Evolutionary conservation across 73 alveolate genomes (phyloP).

Genomic region (Paramecium primaurelia): DNA sequence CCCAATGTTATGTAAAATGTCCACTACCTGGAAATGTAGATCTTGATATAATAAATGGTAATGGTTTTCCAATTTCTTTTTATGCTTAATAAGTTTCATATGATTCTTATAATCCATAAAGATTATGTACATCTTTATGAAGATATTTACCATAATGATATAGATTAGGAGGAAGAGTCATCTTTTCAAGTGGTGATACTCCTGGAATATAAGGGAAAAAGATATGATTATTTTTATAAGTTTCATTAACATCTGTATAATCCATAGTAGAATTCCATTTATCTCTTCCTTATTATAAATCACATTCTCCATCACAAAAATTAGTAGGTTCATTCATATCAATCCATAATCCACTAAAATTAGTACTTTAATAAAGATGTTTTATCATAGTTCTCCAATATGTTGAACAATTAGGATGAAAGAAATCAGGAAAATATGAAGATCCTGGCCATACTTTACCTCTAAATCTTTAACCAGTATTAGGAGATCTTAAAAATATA

Average conservation of each 20-base stretch:
- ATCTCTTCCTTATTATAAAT: background rate
- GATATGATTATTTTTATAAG: background rate
- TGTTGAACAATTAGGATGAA: slow-evolving; percentile 69
- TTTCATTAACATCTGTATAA: background rate
- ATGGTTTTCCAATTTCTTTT: slow-evolving; percentile 28
- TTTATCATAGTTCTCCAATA: slow-evolving; percentile 77
- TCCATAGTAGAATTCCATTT: slow-evolving; percentile 18
- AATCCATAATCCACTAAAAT: slow-evolving; percentile 84
- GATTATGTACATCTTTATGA: slow-evolving; percentile 62
- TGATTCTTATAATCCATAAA: slow-evolving; percentile 50
- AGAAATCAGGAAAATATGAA: slow-evolving; percentile 77
- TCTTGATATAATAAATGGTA: slow-evolving; percentile 87
- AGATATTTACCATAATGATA: slow-evolving; percentile 42
- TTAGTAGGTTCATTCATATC: slow-evolving; percentile 86
- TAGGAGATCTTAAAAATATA: slow-evolving; percentile 51
- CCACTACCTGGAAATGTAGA: slow-evolving; percentile 88
- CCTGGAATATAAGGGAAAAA: slow-evolving; percentile 25
- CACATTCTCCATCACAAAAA: slow-evolving; percentile 58
- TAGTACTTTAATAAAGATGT: slow-evolving; percentile 65
- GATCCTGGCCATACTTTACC: slow-evolving; percentile 83
- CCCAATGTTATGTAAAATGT: slow-evolving; percentile 83
- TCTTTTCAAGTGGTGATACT: background rate
- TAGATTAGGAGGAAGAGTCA: slow-evolving; percentile 47
- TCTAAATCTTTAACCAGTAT: slow-evolving; percentile 55
- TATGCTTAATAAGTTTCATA: slow-evolving; percentile 32